phyloP scores from a whole-genome alignment of 2,329 filamentous ascomycete species.

The Salinomyces thailandicus region DNA sequence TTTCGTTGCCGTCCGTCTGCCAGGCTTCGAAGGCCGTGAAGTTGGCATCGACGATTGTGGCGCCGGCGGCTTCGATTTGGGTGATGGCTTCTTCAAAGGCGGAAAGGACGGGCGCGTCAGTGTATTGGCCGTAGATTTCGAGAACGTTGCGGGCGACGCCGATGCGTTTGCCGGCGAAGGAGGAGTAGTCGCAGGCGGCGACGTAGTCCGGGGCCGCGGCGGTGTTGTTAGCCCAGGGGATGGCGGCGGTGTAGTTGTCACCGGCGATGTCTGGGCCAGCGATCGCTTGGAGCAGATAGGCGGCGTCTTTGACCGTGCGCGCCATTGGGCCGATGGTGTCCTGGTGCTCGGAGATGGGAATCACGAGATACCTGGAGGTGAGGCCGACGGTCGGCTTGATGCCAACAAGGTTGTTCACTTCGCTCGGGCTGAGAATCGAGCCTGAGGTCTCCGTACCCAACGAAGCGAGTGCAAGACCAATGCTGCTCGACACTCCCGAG shows the following conservation, averaged over 20 bases:
- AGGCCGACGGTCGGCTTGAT: constrained; percentile 59
- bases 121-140: constrained; percentile 22
- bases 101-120: constrained; percentile 34
- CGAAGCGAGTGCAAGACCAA: constrained; percentile 49
- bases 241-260: constrained; percentile 50
- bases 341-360: constrained; percentile 52
- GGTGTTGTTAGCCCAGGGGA: constrained; percentile 37
- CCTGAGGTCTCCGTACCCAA: constrained; percentile 55
- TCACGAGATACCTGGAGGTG: constrained; percentile 51
- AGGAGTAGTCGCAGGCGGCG: constrained; percentile 42
- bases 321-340: constrained; percentile 50
- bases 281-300: constrained; percentile 49
- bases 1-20: constrained; percentile 30
- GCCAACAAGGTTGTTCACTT: constrained; percentile 52
- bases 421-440: constrained; percentile 49
- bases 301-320: constrained; percentile 48
- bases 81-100: constrained; percentile 48
- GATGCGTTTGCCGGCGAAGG: constrained; percentile 45
- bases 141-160: constrained; percentile 54
- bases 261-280: constrained; percentile 41
- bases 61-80: constrained; percentile 45
- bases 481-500: constrained; percentile 47
- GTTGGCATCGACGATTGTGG: constrained; percentile 50
- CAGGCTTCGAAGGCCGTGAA: constrained; percentile 44
- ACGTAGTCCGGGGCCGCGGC: constrained; percentile 49